A percentile compares a stretch with the other conserved stretches of the same genome.
Evolutionary conservation across 257 asterid genomes (phyloP).

Genomic region (Buddleja alternifolia): DNA sequence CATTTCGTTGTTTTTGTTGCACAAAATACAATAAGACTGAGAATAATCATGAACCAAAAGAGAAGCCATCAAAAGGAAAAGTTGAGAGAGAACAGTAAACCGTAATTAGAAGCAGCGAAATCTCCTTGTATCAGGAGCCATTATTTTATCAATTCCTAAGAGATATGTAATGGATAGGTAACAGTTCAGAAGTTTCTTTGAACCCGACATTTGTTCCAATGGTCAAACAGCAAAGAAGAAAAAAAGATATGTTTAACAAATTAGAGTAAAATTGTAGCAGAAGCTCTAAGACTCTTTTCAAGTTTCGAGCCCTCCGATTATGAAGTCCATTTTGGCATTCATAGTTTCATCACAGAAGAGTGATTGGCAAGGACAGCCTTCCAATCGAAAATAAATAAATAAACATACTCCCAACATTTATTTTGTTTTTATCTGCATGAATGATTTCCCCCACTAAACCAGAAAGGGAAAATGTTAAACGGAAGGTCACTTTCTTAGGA

Average conservation of each 20-base stretch:
- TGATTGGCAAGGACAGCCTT: not conserved
- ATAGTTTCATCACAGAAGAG: not conserved
- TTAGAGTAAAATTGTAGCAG: not conserved
- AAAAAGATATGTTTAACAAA: not conserved
- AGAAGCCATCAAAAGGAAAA: not conserved
- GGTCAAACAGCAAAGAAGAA: not conserved
- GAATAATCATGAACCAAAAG: not conserved
- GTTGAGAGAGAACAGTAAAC: not conserved
- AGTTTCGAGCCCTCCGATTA: not conserved
- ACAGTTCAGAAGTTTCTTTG: not conserved
- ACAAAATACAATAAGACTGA: not conserved
- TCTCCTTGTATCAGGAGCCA: not conserved
- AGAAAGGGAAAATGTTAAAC: not conserved
- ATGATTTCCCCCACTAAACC: not conserved
- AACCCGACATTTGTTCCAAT: not conserved
- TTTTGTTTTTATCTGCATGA: not conserved
- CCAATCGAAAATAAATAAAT: not conserved
- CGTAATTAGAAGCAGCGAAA: not conserved
- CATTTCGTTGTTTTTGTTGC: not conserved
- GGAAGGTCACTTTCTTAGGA: not conserved
- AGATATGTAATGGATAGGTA: not conserved
- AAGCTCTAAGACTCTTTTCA: not conserved
- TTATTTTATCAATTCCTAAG: not conserved
- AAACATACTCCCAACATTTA: not conserved
- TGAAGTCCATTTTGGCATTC: slow-evolving; percentile 14